Evolutionary conservation across 2,329 filamentous ascomycete species (phyloP), one percentile per base, ranked within the genome.

Genomic region (Chaetoscypha palmicola): DNA sequence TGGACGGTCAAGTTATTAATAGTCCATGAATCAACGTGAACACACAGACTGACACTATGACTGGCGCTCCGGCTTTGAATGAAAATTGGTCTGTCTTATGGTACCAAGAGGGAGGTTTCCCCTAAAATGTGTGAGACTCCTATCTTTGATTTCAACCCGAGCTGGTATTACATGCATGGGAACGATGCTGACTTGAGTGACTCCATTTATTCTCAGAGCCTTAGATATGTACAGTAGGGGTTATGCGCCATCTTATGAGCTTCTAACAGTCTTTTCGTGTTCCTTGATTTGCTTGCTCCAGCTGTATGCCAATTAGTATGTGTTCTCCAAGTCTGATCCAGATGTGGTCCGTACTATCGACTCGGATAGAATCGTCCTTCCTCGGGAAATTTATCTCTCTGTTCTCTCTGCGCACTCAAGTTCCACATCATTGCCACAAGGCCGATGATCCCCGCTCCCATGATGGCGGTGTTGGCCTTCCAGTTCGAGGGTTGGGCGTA

Each of bases 401-500:
- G 67, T 65, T 94, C 87, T 53, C 79, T 73, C 56, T 86, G 77
- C 30, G 86, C 83, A 62, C 85, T 89, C 58, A 83, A 66, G 60
- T 73, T 84, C 75, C 80, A 91, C 49, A 73, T 75, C 58, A 83
- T 67, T 38, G 75, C 81, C 46, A 76, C 73, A 54, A 94, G 74
- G 51, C 84, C 81, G 54, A 83, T 54, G 40, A 92, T 71, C 44
- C 83, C 76, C 37, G 71, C 75, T 48, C 77, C 77, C 63, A 89
- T 80, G 55, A 92, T 73, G 43, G 83, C 74, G 4, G 92, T 98
- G 73, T 98, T 98, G 60, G 72, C 70, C 66, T 85, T 92, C 92
- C 92, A 98, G 76, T 98, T 98, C 56, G 77, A 74, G 42, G 92
- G 92, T 66, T 94, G 91, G 43, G 83, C 72, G 69, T 98, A 98